These are phyloP conservation scores for Ulota crispa DNA, from an alignment of 225 moss, liverwort and hornwort genomes.

Conservation along the genomic window DNA sequence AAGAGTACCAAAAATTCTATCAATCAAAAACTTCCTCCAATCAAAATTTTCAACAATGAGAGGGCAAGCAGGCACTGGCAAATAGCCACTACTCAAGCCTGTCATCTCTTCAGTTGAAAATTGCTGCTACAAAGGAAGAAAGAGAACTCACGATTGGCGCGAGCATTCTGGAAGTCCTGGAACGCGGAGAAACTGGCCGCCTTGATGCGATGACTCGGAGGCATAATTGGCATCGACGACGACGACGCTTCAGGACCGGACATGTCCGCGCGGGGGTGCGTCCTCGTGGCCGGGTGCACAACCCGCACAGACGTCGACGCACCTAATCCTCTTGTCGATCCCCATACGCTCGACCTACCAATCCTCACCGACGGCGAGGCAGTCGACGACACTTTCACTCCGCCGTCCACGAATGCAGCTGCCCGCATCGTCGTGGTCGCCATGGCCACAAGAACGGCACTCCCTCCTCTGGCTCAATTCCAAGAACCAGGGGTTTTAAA, in stretches of 20 bases:
- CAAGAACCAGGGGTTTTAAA: not conserved
- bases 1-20: not conserved
- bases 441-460: constrained; percentile 13
- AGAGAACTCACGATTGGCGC: constrained; percentile 69
- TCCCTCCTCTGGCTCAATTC: not conserved
- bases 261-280: constrained; percentile 34
- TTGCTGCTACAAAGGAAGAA: not conserved
- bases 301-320: not conserved
- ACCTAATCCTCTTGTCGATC: constrained; percentile 21
- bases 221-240: constrained; percentile 39
- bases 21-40: not conserved
- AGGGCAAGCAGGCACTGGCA: no score
- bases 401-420: constrained; percentile 32
- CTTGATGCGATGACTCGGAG: constrained; percentile 73
- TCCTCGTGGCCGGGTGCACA: not conserved
- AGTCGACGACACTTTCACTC: not conserved
- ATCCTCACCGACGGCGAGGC: not conserved
- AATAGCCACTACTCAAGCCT: not conserved
- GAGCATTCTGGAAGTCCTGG: constrained; percentile 69
- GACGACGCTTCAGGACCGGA: constrained; percentile 16
- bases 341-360: constrained; percentile 34
- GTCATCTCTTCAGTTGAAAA: not conserved
- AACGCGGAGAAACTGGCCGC: constrained; percentile 69
- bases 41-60: not conserved
- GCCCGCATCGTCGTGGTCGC: constrained; percentile 36